phyloP scores from a whole-genome alignment of 495 filamentous ascomycete genomes.

The Delitschia confertaspora region DNA sequence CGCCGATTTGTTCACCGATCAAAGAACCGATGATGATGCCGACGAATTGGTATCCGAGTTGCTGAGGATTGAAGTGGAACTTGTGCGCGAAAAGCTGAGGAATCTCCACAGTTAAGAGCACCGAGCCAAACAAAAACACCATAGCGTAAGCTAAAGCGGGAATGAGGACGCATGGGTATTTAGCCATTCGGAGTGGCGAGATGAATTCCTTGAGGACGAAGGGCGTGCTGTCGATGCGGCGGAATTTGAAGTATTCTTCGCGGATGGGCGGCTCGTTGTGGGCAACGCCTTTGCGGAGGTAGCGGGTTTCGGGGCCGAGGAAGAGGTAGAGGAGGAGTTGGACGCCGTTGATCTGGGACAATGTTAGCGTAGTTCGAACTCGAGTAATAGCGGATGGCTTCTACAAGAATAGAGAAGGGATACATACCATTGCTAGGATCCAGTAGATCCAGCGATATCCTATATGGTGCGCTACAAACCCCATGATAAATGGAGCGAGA shows the following conservation, averaged over 20 bases:
- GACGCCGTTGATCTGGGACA: conserved; percentile 41
- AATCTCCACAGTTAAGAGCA: conserved; percentile 45
- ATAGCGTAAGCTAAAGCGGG: conserved; percentile 45
- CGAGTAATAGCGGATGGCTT: not conserved
- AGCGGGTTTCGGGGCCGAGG: conserved; percentile 49
- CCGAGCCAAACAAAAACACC: conserved; percentile 43
- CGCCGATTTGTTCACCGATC: conserved; percentile 48
- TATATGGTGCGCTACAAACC: conserved; percentile 27
- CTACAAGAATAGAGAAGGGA: not conserved
- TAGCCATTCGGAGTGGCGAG: conserved; percentile 38
- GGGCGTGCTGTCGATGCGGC: conserved; percentile 43
- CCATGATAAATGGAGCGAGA: conserved; percentile 26
- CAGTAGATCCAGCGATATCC: conserved; percentile 31
- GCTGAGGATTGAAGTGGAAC: conserved; percentile 45
- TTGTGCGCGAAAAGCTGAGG: conserved; percentile 44
- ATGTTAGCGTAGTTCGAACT: too few species aligned
- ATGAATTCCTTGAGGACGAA: conserved; percentile 42
- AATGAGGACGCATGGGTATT: conserved; percentile 39
- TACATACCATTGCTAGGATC: conserved; percentile 37
- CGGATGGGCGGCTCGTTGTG: conserved; percentile 30
- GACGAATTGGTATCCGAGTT: conserved; percentile 46
- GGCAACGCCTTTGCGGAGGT: conserved; percentile 28
- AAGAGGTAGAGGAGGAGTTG: conserved; percentile 48
- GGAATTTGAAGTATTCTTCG: conserved; percentile 39
- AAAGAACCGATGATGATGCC: conserved; percentile 46